These are phyloP conservation scores for Quambalaria eucalypti DNA, from an alignment of 1,284 basidiomycete genomes.

Conservation along the genomic window DNA sequence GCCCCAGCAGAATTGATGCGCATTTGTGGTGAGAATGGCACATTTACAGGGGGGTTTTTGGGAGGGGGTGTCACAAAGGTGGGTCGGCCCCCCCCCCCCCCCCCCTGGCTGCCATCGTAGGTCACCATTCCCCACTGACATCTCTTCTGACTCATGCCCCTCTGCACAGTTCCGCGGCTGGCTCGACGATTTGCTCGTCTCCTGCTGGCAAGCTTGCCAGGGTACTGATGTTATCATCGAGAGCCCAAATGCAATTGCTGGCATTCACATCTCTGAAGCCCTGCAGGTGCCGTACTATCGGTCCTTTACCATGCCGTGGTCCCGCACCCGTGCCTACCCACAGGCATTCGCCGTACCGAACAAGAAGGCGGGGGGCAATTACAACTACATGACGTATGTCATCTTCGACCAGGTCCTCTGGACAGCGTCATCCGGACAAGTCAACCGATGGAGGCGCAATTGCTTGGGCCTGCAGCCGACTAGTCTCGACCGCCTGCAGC, in stretches of 20 bases:
- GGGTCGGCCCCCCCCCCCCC: too few relatives aligned
- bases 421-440: slow-evolving; percentile 74
- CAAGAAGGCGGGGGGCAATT: slow-evolving; percentile 78
- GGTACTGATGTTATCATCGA: slow-evolving; percentile 86
- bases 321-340: slow-evolving; percentile 75
- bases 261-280: slow-evolving; percentile 94
- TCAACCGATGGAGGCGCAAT: slow-evolving; percentile 85
- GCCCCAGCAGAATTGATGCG: slow-evolving; percentile 83
- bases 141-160: too few relatives aligned
- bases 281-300: slow-evolving; percentile 84
- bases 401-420: slow-evolving; percentile 98
- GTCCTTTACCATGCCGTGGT: slow-evolving; percentile 75
- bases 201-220: slow-evolving; percentile 91
- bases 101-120: too few relatives aligned
- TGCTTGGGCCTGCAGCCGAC: slow-evolving; percentile 69
- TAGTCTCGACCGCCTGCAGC: slow-evolving; percentile 82
- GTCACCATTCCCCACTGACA: too few relatives aligned
- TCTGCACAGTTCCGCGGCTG: slow-evolving; percentile 96
- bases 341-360: slow-evolving; percentile 93
- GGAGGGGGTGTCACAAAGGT: slow-evolving; percentile 82
- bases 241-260: slow-evolving; percentile 94
- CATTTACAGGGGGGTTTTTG: slow-evolving; percentile 86
- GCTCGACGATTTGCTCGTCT: slow-evolving; percentile 87
- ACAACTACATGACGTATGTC: slow-evolving; percentile 94
- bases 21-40: slow-evolving; percentile 54